Base-by-base conservation (phyloP, 805 yeast genomes). In the Wickerhamiella musiphila region DNA sequence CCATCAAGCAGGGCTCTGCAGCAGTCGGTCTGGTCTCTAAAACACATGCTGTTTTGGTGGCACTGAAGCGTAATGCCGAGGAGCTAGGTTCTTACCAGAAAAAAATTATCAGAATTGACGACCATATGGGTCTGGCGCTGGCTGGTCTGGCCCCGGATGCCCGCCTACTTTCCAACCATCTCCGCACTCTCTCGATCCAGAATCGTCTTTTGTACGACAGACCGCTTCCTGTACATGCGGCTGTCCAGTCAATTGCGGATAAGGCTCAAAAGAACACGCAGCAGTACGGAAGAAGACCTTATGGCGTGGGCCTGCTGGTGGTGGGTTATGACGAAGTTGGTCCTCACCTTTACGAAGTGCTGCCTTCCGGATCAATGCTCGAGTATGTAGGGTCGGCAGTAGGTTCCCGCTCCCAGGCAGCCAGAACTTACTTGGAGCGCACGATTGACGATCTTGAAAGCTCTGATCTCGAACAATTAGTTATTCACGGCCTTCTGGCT, bases 61-160 rank as follows among this genome's bases (percentile, higher is more conserved):
- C 94, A 10, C 61, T 90, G 46, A 90, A 90, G 61, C 70, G 99
- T 55, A 86, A 83, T 53, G 94, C 95, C 5, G 99, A 90, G 56
- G 96, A 90, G 53, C 65, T 90, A 42, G 95, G 98, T 17, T 82
- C 95, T 25, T 90, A 84, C 56, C 99, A 90, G 53, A 81, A 79
- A 65, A 90, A 90, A 54, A 66, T 90, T 47, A 76, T 86, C 53
- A 75, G 78, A 52, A 74, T 92, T 35, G 99, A 90, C 53, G 77
- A 75, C 39, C 96, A 90, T 53, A 58, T 90, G 66, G 99, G 96
- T 21, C 66, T 90, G 42, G 94, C 94, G 1, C 65, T 90, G 35
- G 94, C 99, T 1, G 99, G 99, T 7, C 69, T 90, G 48, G 95
- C 96, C 1, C 96, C 99, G 12, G 99, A 90, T 53, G 98, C 96